Conservation (phyloP, 2,329 filamentous ascomycete species). For the Verruconis gallopava region DNA sequence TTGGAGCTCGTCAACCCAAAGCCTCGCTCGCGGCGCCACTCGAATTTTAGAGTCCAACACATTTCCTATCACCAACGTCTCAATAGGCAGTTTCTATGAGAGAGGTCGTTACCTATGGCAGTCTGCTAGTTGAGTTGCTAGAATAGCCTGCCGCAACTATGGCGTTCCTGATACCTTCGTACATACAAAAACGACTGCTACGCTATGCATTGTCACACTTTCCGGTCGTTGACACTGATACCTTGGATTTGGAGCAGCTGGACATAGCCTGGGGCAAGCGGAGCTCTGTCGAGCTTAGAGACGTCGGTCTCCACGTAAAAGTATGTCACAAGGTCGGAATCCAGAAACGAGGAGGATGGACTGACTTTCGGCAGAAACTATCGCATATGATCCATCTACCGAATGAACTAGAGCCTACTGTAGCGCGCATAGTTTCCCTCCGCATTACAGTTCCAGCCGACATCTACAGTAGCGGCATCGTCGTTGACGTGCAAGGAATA, state of each 20-base stretch:
- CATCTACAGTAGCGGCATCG: constrained; percentile 73
- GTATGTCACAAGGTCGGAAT: constrained; percentile 34
- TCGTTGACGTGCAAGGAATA: constrained; percentile 69
- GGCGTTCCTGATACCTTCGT: constrained; percentile 47
- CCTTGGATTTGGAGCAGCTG: constrained; percentile 72
- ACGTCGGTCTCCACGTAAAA: constrained; percentile 70
- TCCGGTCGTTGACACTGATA: constrained; percentile 72
- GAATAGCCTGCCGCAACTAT: background rate
- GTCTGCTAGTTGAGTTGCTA: too few relatives aligned
- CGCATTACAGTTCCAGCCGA: constrained; percentile 78
- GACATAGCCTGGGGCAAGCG: constrained; percentile 72
- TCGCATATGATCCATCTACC: constrained; percentile 63
- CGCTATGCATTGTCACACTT: constrained; percentile 67
- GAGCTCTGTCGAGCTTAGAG: constrained; percentile 71
- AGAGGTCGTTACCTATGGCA: too few relatives aligned
- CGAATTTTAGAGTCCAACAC: too few relatives aligned
- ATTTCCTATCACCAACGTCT: too few relatives aligned
- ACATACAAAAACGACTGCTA: constrained; percentile 74
- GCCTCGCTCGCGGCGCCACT: too few relatives aligned
- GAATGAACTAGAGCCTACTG: constrained; percentile 53
- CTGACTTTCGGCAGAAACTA: constrained; percentile 51
- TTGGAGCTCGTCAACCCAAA: too few relatives aligned
- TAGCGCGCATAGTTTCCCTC: constrained; percentile 62
- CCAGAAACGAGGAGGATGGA: constrained; percentile 11
- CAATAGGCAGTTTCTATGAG: too few relatives aligned